Evolutionary conservation across 805 yeast species (phyloP).

Genomic region (Yarrowia yakushimensis): DNA sequence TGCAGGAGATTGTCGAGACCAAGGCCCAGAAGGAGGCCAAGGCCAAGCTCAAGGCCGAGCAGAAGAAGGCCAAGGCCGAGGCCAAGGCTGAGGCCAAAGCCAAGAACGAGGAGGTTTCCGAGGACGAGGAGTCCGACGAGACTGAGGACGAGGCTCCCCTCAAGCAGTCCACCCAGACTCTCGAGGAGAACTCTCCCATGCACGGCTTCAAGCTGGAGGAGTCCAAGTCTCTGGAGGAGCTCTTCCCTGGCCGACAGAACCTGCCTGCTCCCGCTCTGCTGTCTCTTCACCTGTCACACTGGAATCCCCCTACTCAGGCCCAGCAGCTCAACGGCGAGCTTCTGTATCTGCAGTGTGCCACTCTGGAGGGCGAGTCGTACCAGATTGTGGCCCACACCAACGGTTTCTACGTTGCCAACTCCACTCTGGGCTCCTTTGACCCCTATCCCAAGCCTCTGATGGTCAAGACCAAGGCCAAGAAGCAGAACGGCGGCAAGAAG

Average conservation of each 20-base stretch:
- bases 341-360: constrained; percentile 66
- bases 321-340: constrained; percentile 70
- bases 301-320: constrained; percentile 79
- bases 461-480: constrained; percentile 23
- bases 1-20: constrained; percentile 25
- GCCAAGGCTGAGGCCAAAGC: constrained; percentile 25
- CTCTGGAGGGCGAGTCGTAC: constrained; percentile 75
- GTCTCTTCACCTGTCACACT: constrained; percentile 68
- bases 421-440: constrained; percentile 66
- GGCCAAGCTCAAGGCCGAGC: constrained; percentile 24
- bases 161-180: constrained; percentile 28
- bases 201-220: constrained; percentile 23
- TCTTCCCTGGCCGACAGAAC: constrained; percentile 29
- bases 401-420: constrained; percentile 77
- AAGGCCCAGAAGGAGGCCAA: constrained; percentile 25
- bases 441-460: constrained; percentile 46
- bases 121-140: constrained; percentile 3
- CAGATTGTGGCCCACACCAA: constrained; percentile 73
- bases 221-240: constrained; percentile 21
- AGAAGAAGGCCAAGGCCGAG: constrained; percentile 24
- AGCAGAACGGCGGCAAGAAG: constrained; percentile 33
- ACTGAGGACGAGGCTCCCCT: constrained; percentile 27
- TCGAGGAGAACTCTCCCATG: constrained; percentile 38
- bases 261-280: constrained; percentile 40
- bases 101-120: constrained; percentile 16